These are phyloP conservation scores for Mycena haematopus DNA, from an alignment of 768 basidiomycete genomes.

Conservation along the genomic window DNA sequence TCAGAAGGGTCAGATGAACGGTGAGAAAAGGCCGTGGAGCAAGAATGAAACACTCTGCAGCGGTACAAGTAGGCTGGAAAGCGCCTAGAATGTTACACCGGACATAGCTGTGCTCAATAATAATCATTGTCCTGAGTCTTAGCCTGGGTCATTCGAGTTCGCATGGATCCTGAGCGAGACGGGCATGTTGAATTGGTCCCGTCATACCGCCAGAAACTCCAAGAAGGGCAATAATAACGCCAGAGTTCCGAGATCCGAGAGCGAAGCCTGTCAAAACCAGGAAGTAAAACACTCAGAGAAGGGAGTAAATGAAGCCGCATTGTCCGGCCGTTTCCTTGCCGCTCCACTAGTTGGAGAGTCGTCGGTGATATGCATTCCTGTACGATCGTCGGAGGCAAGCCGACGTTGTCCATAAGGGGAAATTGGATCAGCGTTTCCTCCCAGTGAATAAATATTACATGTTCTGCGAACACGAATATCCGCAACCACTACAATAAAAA, in stretches of 20 bases:
- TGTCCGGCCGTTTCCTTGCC: not conserved
- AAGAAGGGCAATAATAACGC: not conserved
- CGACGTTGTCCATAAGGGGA: not conserved
- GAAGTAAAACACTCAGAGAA: not conserved
- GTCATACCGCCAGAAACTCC: not conserved
- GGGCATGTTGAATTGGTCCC: not conserved
- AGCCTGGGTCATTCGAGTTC: no score
- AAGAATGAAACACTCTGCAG: not conserved
- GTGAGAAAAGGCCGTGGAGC: conserved; percentile 22
- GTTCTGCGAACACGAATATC: not conserved
- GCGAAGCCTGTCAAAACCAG: conserved; percentile 10
- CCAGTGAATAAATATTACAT: not conserved
- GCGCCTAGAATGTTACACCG: not conserved
- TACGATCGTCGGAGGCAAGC: not conserved
- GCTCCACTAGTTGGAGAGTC: no score
- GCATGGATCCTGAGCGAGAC: not conserved
- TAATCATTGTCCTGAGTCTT: no score
- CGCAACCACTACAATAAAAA: not conserved
- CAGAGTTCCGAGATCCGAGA: conserved; percentile 8
- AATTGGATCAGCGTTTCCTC: not conserved
- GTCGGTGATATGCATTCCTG: not conserved
- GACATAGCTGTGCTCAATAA: no score
- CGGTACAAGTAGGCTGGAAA: not conserved
- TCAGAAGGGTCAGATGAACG: conserved; percentile 21
- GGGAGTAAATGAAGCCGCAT: no score